Evolutionary conservation across 2,329 filamentous ascomycete genomes (phyloP), one percentile per base, ranked within the genome.

Genomic region (Claviceps cyperi): DNA sequence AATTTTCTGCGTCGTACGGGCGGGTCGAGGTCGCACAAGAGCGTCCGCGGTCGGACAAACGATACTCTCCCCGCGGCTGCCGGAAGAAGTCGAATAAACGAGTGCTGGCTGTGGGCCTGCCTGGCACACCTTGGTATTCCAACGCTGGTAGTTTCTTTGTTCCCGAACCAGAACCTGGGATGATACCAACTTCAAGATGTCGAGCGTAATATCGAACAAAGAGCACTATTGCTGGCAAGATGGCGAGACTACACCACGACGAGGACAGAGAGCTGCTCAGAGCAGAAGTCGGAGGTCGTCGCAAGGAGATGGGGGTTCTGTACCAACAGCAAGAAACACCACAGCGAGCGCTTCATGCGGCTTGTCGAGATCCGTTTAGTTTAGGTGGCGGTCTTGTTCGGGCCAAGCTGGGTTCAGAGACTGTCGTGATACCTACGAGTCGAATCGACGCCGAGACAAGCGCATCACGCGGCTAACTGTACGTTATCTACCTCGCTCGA

Each of bases 341-440:
- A 36, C 28, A n/a, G 44, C 8, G 35, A 44, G 47, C 24, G 8
- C 19, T 43, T 43, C 40, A 24, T 43, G 40, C 22, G 22, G 28
- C 50, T 46, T 43, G 19, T 46, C 43, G 38, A 49, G 47, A 43
- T 47, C 47, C 43, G 50, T 47, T 51, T 43, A 37, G 50, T 49
- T 28, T 38, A 38, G 28, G 50, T 28, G 43, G 50, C 47, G 47
- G 37, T 51, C 50, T 46, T 24, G 15, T 15, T 48, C 21, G 44
- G 28, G 37, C 15, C n/a, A 19, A 21, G n/a, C 17, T 41, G 22
- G 22, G n/a, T 28, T 13, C 15, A 40, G 6, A 13, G 19, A 49
- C 37, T 46, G 15, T 36, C 40, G 43, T 46, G 28, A 43, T 28
- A 19, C 24, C 44, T 46, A 46, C 50, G 37, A 28, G 43, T 49